Base-by-base conservation (phyloP, 768 basidiomycete species). In the Mrakia blollopis region DNA sequence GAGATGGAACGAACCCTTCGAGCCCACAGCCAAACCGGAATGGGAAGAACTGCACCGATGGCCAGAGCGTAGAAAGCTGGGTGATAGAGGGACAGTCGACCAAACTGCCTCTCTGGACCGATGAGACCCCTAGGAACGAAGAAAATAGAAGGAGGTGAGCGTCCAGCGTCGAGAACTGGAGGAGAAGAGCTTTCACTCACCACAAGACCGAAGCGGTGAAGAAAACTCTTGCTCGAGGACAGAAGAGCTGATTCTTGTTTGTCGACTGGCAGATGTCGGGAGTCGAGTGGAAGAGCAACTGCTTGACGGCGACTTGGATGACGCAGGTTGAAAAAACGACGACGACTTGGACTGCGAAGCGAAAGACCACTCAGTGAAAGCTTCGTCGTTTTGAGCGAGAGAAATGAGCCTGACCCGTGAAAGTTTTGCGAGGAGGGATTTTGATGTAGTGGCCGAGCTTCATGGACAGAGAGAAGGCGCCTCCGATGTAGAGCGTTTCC, bases 191-290 rank as follows among this genome's bases (percentile, higher is more conserved):
- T 28, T 16, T 2, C 13, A 86, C 91, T 73, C 74, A 94, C 95
- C 96, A 98, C 76, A 97, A 86, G 32, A 91, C 91, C 8, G 93
- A 93, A 8, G 94, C 92, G 14, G 93, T 92, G 85, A 89, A 96
- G 85, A 91, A 93, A n/a, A 95, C 92, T 80, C 89, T 88, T 78
- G 92, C 92, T 78, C 91, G 89, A 23, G 94, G 93, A 82, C 96
- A 98, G 10, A 85, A 85, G 18, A 87, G 80, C 0, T 81, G 76
- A 50, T 84, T 78, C n/a, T 70, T 72, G 74, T 8, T 77, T 72
- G 0, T 78, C 37, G 52, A 54, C 0, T 73, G 32, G 77, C 87
- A 87, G 0, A 87, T 84, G 78, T 86, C 85, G 0, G 82, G 81
- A 2, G 87, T 83, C 4, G 54, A 77, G 1, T 74, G 72, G 61